A percentile compares a stretch with the other conserved stretches of the same genome.
Conservation (phyloP, 1,284 basidiomycete genomes). For the Sanghuangporus weigelae region DNA sequence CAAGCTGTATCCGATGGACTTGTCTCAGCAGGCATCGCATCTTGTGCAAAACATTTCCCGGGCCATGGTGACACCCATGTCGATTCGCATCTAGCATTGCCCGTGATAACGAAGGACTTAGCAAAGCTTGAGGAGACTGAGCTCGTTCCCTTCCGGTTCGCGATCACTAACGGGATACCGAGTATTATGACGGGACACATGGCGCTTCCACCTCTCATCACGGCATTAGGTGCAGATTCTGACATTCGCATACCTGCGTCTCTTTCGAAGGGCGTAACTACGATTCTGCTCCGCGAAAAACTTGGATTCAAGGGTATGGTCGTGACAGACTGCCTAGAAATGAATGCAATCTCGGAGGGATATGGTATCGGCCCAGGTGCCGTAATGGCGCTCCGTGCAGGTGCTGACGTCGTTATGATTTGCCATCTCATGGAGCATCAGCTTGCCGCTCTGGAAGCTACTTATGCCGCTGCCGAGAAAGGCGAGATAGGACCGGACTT, state of each 20-base stretch:
- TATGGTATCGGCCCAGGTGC: constrained; percentile 46
- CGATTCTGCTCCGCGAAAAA: constrained; percentile 42
- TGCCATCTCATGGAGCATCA: constrained; percentile 57
- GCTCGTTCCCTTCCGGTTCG: constrained; percentile 50
- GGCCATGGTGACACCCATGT: constrained; percentile 69
- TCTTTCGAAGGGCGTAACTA: constrained; percentile 47
- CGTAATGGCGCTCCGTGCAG: constrained; percentile 49
- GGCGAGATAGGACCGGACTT: constrained; percentile 37
- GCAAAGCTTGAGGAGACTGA: constrained; percentile 40
- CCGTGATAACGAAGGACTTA: constrained; percentile 47
- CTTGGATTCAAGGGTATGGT: constrained; percentile 50
- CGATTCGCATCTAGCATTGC: constrained; percentile 65
- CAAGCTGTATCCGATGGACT: constrained; percentile 45
- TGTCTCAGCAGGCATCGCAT: constrained; percentile 43
- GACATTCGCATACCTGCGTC: constrained; percentile 49
- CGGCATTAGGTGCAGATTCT: background rate
- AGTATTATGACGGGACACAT: constrained; percentile 71
- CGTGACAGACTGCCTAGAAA: constrained; percentile 66
- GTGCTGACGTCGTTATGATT: constrained; percentile 66
- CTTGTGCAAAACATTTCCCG: constrained; percentile 65
- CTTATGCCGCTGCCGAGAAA: constrained; percentile 41
- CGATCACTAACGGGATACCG: constrained; percentile 38
- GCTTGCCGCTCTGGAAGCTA: constrained; percentile 43
- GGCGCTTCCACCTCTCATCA: constrained; percentile 44
- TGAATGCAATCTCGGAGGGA: constrained; percentile 55